Conservation (phyloP, 768 basidiomycete species). For the Suillus spraguei region DNA sequence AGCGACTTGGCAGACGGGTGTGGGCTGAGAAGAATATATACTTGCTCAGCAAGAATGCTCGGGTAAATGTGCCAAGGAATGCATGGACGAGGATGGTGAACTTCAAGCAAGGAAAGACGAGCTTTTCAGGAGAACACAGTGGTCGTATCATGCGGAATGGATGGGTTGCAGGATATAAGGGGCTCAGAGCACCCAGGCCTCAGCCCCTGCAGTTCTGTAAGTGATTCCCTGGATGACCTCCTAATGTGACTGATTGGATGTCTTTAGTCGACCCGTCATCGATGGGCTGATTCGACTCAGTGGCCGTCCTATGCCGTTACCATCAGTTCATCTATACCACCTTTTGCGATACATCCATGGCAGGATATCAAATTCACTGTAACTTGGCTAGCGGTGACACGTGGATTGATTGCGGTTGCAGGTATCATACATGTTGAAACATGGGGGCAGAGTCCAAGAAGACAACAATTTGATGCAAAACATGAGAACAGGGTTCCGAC, state of each 20-base stretch:
- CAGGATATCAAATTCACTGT: not conserved
- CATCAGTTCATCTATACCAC: constrained; percentile 1
- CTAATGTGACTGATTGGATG: not conserved
- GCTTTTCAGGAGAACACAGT: not conserved
- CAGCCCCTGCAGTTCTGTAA: constrained; percentile 8
- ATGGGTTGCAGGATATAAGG: constrained; percentile 7
- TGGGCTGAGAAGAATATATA: constrained; percentile 65
- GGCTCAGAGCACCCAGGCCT: constrained; percentile 3
- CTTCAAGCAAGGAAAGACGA: constrained; percentile 33
- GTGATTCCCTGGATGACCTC: not conserved
- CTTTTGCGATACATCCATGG: not conserved
- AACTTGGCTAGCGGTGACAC: not conserved
- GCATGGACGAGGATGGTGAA: constrained; percentile 55
- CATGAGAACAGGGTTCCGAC: not conserved
- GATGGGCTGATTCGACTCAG: not conserved
- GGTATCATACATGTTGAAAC: constrained; percentile 8
- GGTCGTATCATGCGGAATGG: constrained; percentile 4
- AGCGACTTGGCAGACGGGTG: constrained; percentile 76
- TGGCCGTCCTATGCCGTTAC: no score
- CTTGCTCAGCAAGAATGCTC: constrained; percentile 35
- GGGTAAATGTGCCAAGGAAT: constrained; percentile 41
- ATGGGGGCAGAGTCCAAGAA: constrained; percentile 13
- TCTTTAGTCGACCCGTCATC: constrained; percentile 9
- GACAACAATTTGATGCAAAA: constrained; percentile 17
- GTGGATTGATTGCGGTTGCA: constrained; percentile 5